Evolutionary conservation across 2,329 filamentous ascomycete genomes (phyloP).

Genomic region (Thelonectria olida): DNA sequence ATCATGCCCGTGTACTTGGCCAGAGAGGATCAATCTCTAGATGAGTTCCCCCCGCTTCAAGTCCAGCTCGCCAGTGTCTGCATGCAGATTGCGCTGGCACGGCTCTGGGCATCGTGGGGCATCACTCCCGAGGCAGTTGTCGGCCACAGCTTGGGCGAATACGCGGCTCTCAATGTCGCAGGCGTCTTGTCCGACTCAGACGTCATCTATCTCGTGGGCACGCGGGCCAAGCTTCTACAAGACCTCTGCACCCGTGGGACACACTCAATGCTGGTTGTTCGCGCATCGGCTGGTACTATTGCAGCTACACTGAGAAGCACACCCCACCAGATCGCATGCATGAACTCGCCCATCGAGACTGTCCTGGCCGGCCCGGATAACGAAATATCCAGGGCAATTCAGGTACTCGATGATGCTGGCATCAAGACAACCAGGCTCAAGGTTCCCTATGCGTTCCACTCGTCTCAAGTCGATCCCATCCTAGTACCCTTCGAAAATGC

Average conservation of each 20-base stretch:
- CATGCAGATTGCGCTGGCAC: conserved; percentile 54
- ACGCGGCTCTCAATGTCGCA: conserved; percentile 63
- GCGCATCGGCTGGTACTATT: conserved; percentile 29
- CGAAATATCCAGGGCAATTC: conserved; percentile 14
- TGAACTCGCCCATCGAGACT: conserved; percentile 70
- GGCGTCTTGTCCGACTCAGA: conserved; percentile 71
- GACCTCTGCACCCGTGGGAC: conserved; percentile 57
- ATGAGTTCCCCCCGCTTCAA: conserved; percentile 28
- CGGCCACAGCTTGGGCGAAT: conserved; percentile 54
- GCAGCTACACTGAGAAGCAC: conserved; percentile 19
- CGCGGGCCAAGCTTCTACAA: conserved; percentile 65
- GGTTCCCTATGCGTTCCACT: conserved; percentile 50
- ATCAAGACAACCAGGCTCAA: conserved; percentile 47
- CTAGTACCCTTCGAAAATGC: conserved; percentile 56
- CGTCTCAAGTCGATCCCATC: conserved; percentile 50
- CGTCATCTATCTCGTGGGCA: conserved; percentile 69
- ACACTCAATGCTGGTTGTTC: conserved; percentile 49
- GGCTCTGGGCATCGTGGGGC: conserved; percentile 51
- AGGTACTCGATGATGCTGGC: conserved; percentile 9
- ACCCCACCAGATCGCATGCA: conserved; percentile 59
- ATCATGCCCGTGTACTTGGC: conserved; percentile 54
- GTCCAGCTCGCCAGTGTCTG: conserved; percentile 51
- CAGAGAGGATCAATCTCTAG: conserved; percentile 18
- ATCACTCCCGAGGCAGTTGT: conserved; percentile 55
- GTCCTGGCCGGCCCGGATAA: conserved; percentile 50